Base-by-base conservation (phyloP, 2,329 filamentous ascomycete species). In the Rhynchosporium agropyri region DNA sequence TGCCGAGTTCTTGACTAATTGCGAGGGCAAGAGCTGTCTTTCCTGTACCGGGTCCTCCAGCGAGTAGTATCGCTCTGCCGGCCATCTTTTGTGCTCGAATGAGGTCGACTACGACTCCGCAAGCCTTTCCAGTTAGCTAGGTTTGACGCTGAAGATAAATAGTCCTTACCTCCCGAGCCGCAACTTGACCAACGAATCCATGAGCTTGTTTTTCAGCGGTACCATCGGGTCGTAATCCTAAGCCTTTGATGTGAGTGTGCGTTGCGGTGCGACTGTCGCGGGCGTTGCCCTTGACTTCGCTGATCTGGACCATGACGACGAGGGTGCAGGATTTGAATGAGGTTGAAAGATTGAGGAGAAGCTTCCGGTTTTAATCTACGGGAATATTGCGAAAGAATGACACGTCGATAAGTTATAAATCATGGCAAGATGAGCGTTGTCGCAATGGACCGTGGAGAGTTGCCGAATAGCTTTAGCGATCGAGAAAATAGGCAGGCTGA, bases 41-140 rank as follows among this genome's bases (percentile, higher is more conserved):
- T 77, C 95, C 95, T 0, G 95, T 98, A 65, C 93, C 95, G 36
- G 95, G 95, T 7, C 95, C 95, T 72, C 95, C 95, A 56, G 95
- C 94, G 59, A 99, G 86, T 71, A 99, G 79, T 58, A 99, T 92
- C 65, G 94, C 95, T 71, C 95, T 87, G 58, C 95, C 95, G 8
- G 94, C 91, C 94, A 99, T 97, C 80, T 96, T 98, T 81, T 97
- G 96, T 64, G 91, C 89, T 76, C 90, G 90, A 76, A 99, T 96
- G 68, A 99, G 83, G 76, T 98, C 95, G 74, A 98, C 95, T 46
- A 99, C 91, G 48, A 99, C 88, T 76, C 95, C 95, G 75, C 91
- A 96, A 75, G 95, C 95, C 92, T 92, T 69, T 40, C 33, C 40
- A 91, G 74, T 97, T 92, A 61, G 97, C 89, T 58, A 96, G 20